Conservation (phyloP, 371 early-diverging fungal species). For the Mucor piriformis region DNA sequence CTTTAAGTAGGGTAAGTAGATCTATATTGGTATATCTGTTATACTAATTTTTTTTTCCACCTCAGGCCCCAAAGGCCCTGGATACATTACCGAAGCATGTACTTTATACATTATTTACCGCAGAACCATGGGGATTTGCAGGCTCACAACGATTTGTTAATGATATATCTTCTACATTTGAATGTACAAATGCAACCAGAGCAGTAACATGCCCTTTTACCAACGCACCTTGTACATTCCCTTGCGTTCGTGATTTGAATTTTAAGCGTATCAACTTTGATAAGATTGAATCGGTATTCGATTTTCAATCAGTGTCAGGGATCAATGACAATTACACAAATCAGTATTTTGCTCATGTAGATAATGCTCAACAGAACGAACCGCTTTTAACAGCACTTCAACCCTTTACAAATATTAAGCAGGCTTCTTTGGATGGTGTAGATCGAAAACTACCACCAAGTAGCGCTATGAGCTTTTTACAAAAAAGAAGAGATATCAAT, state of each 20-base stretch:
- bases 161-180: constrained; percentile 63
- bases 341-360: constrained; percentile 51
- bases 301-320: constrained; percentile 53
- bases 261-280: constrained; percentile 69
- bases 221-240: constrained; percentile 60
- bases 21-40: not conserved
- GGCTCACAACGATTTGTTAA: constrained; percentile 83
- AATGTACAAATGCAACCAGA: constrained; percentile 59
- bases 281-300: constrained; percentile 62
- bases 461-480: constrained; percentile 74
- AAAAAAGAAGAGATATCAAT: constrained; percentile 58
- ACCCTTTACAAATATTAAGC: constrained; percentile 25
- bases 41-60: not conserved
- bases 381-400: constrained; percentile 20
- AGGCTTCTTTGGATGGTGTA: constrained; percentile 51
- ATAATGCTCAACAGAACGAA: constrained; percentile 33
- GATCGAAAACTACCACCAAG: constrained; percentile 74
- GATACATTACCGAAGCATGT: constrained; percentile 64
- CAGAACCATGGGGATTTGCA: constrained; percentile 78
- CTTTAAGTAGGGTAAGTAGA: constrained; percentile 62
- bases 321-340: constrained; percentile 23
- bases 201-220: constrained; percentile 49
- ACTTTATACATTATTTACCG: constrained; percentile 73
- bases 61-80: constrained; percentile 48
- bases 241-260: constrained; percentile 63